These are phyloP conservation scores for Herpotrichia juniperi DNA, from an alignment of 2,329 filamentous ascomycete species.

Conservation along the genomic window DNA sequence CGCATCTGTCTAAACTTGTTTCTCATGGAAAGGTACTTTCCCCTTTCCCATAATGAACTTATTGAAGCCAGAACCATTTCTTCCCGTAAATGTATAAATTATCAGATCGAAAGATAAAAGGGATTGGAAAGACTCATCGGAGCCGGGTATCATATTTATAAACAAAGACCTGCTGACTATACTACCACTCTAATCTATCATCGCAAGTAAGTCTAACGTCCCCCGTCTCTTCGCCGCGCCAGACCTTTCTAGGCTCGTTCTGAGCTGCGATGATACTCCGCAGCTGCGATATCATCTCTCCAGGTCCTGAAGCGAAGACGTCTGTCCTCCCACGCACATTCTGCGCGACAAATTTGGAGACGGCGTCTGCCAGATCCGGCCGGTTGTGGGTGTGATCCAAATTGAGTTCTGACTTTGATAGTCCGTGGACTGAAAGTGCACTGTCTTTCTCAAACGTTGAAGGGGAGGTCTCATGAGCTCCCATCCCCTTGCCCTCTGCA, in stretches of 20 bases:
- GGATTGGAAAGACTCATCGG: too few species aligned
- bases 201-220: conserved; percentile 39
- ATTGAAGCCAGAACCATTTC: too few species aligned
- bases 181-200: conserved; percentile 30
- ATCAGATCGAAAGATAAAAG: too few species aligned
- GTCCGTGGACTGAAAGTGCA: conserved; percentile 6
- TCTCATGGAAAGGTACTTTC: too few species aligned
- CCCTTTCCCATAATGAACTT: too few species aligned
- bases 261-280: conserved; percentile 29
- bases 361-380: conserved; percentile 15
- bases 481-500: conserved; percentile 5
- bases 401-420: conserved; percentile 4
- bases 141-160: background rate
- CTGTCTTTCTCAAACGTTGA: conserved; percentile 8
- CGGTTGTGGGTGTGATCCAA: conserved; percentile 28
- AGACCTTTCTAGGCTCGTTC: conserved; percentile 25
- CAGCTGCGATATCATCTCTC: conserved; percentile 29
- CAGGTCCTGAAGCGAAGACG: conserved; percentile 31
- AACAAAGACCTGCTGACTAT: background rate
- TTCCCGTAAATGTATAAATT: too few species aligned
- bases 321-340: conserved; percentile 25
- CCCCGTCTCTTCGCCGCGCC: conserved; percentile 29
- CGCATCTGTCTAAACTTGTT: too few species aligned
- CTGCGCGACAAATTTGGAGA: conserved; percentile 22
- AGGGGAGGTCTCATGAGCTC: conserved; percentile 6